Evolutionary conservation across 306 rosid species (phyloP), one percentile per base, ranked within the genome.

Genomic region (Hippophae tibetana): DNA sequence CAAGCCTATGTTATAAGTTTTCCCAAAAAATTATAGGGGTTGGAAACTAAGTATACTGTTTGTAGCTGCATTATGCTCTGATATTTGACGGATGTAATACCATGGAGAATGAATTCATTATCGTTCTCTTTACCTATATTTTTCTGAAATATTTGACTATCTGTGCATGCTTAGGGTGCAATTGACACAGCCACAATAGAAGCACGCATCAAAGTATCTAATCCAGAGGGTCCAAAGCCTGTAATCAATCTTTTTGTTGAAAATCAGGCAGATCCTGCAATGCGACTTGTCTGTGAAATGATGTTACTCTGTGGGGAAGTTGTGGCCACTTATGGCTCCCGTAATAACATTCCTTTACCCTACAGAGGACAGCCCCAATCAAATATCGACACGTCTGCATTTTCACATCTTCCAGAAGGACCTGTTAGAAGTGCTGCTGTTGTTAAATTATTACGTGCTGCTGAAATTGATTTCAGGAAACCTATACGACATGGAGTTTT

Each of bases 301-400:
- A 89, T 93, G 99, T 63, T 89, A 66, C 95, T 93, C 48, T 93
- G 97, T 63, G 95, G 99, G 13, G 99, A 93, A 79, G 99, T 83
- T 69, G 50, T 88, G n/a, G 97, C 97, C 44, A 80, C 76, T 14
- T 86, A 71, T 66, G 97, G 97, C 67, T 93, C 84, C 61, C 69
- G 6, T 58, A 79, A 93, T 82, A 81, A 69, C 72, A 84, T 93
- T 73, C 89, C 94, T 51, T 77, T 93, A 70, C 97, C 99, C 43
- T 93, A 86, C 75, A 78, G 99, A 72, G 99, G 99, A 79, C 99
- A 93, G 74, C 95, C 99, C 47, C 99, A 88, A 66, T 78, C 99
- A 61, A 77, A 93, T 62, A 69, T 93, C 18, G 83, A 93, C 68
- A 57, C 68, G 41, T 86, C 94, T 68, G 83, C 76, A 74, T 93